Conservation (phyloP, 805 yeast species). For the Candida yuanshanica region DNA sequence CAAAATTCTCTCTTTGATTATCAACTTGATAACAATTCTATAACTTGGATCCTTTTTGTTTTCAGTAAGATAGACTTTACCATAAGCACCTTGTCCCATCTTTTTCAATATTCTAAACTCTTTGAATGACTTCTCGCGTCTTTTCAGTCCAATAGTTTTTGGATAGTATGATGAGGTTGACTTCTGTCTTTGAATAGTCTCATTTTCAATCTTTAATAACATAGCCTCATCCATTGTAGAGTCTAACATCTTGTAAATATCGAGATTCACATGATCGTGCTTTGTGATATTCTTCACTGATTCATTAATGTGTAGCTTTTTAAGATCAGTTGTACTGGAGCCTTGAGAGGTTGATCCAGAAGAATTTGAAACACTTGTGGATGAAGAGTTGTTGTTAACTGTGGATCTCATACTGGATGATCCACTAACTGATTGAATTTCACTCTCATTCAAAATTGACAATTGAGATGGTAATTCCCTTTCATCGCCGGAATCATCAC, state of each 20-base stretch:
- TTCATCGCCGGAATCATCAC: constrained; percentile 27
- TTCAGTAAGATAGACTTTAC: constrained; percentile 79
- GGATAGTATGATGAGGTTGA: constrained; percentile 30
- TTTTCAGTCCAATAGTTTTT: constrained; percentile 53
- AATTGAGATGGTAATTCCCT: constrained; percentile 35
- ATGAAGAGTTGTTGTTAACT: constrained; percentile 12
- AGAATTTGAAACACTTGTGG: constrained; percentile 7
- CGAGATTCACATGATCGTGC: constrained; percentile 6
- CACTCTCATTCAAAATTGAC: constrained; percentile 33
- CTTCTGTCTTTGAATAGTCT: constrained; percentile 32
- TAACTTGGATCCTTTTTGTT: constrained; percentile 58
- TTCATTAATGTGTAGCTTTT: constrained; percentile 1
- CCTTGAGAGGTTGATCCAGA: constrained; percentile 5
- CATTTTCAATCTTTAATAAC: constrained; percentile 41
- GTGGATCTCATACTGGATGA: constrained; percentile 22
- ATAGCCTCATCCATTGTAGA: constrained; percentile 30
- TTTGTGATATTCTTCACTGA: constrained; percentile 4
- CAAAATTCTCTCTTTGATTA: constrained; percentile 84
- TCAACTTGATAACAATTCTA: constrained; percentile 77
- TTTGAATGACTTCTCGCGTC: constrained; percentile 63
- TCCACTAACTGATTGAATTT: constrained; percentile 23
- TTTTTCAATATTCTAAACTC: constrained; percentile 70
- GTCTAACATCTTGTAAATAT: constrained; percentile 15
- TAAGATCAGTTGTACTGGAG: constrained; percentile 5
- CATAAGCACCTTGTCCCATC: constrained; percentile 97